A percentile compares a stretch with the other conserved stretches of the same genome.
Conservation (phyloP, 2,329 filamentous ascomycete species). For the Aaosphaeria pasadenensis region DNA sequence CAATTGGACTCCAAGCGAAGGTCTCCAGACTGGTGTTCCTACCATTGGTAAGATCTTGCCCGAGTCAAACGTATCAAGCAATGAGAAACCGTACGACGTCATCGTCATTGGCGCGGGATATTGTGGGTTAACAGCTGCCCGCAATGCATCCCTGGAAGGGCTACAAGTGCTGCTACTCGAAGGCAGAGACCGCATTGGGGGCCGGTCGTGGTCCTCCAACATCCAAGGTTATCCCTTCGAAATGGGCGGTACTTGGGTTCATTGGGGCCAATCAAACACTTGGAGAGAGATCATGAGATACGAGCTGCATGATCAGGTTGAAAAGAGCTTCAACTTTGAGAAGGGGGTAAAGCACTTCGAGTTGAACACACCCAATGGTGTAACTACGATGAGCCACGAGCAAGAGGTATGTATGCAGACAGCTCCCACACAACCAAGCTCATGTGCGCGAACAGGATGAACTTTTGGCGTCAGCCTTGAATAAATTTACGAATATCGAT, state of each 20-base stretch:
- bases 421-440: no score
- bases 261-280: constrained; percentile 35
- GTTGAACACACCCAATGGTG: background rate
- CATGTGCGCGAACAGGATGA: no score
- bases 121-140: background rate
- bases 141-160: background rate
- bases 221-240: constrained; percentile 46
- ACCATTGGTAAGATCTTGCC: background rate
- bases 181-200: constrained; percentile 49
- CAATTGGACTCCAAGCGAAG: background rate
- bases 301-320: background rate
- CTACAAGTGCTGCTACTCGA: constrained; percentile 44
- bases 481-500: background rate
- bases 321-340: background rate
- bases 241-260: constrained; percentile 52
- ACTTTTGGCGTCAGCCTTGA: no score
- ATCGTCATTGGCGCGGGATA: background rate
- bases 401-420: background rate
- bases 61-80: background rate
- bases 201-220: constrained; percentile 47
- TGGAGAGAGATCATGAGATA: constrained; percentile 19
- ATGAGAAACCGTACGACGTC: background rate
- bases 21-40: background rate
- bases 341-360: background rate
- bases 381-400: background rate